phyloP scores from a whole-genome alignment of 495 filamentous ascomycete genomes.

The Aspergillus incahuasiensis region DNA sequence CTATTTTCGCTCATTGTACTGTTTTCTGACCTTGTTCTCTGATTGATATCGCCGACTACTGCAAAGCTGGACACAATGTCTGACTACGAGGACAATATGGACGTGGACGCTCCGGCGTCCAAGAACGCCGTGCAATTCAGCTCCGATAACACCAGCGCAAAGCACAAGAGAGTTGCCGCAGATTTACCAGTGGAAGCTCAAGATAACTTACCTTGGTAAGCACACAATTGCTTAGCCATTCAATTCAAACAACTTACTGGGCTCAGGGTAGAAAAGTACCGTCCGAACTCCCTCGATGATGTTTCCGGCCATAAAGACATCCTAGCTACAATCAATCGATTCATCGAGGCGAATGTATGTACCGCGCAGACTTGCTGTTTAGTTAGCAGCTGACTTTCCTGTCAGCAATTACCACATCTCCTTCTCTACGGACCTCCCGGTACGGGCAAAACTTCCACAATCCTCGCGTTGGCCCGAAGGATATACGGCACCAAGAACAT shows the following conservation, averaged over 20 bases:
- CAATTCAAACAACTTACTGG: constrained; percentile 9
- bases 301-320: constrained; percentile 99
- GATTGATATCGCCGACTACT: not conserved
- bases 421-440: constrained; percentile 96
- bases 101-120: constrained; percentile 58
- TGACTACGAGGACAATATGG: constrained; percentile 89
- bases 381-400: not conserved
- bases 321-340: constrained; percentile 92
- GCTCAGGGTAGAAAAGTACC: constrained; percentile 95
- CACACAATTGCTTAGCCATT: not conserved
- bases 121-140: constrained; percentile 54
- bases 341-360: constrained; percentile 79
- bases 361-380: no score
- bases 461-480: constrained; percentile 81
- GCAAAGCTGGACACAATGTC: constrained; percentile 58
- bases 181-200: constrained; percentile 92
- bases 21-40: not conserved
- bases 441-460: constrained; percentile 95
- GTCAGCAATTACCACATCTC: constrained; percentile 81
- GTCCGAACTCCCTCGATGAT: constrained; percentile 80
- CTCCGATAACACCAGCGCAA: constrained; percentile 57
- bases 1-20: not conserved
- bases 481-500: constrained; percentile 93
- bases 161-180: constrained; percentile 85
- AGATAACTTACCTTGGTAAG: constrained; percentile 88